Base-by-base conservation (phyloP, 2,329 filamentous ascomycete species). In the Akanthomyces lecanii region DNA sequence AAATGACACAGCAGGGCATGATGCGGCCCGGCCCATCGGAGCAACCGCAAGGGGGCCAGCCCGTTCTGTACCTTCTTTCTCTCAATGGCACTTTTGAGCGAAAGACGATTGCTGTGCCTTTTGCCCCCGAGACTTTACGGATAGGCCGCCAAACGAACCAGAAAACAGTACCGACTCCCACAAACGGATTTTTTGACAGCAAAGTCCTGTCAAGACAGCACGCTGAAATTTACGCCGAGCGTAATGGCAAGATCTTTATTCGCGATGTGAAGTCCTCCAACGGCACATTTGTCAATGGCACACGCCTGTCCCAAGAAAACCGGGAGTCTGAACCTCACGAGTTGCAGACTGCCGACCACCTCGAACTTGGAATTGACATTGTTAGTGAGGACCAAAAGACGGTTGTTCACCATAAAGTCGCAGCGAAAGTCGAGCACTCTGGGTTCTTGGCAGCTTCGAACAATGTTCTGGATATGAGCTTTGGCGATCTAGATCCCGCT, bases 381-480 rank as follows among this genome's bases (percentile, higher is more conserved):
- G 94, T 99, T 58, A 97, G 92, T 75, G 95, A 99, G 75, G 95
- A 99, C 73, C 94, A 98, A 74, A 98, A 97, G 78, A 97, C 93
- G 0, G 92, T 99, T 33, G 93, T 99, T 16, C 95, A 99, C 73
- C 95, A 98, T 79, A 99, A 99, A 73, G 95, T 99, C 54, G 93
- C 94, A 23, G 93, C 95, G 62, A 96, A 96, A 73, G 92, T 99
- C 62, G 95, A 99, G 74, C 92, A 97, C 77, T 92, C 95, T 45
- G 95, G 95, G 7, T 89, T 94, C 67, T 85, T 93, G 66, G 88
- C 84, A 51, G 84, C 88, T 12, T 85, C 87, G 10, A 90, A 85
- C 69, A 96, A 90, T 71, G 85, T 93, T 53, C 77, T 96, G 69
- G 92, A 97, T 71, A 87, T 97, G 78, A 96, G 89, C 71, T 96